Evolutionary conservation across 768 basidiomycete genomes (phyloP).

Genomic region (Tubosaeta sp.): DNA sequence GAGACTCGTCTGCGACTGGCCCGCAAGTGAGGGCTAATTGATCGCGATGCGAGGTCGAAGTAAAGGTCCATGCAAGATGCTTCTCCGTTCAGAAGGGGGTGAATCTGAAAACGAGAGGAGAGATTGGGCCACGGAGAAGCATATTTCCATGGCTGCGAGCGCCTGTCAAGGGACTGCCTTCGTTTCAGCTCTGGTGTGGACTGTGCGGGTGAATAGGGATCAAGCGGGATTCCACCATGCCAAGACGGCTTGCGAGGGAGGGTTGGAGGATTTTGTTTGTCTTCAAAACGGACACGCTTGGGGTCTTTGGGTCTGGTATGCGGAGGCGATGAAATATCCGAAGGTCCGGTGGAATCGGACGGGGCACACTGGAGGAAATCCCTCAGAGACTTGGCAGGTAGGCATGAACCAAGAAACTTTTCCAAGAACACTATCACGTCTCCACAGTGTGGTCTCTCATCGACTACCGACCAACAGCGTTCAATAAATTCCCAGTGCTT

Average conservation of each 20-base stretch:
- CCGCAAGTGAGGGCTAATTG: background rate
- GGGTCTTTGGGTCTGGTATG: background rate
- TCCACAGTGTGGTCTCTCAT: background rate
- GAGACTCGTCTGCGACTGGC: background rate
- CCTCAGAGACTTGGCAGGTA: background rate
- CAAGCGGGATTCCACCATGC: background rate
- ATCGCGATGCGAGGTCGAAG: background rate
- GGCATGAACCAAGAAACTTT: background rate
- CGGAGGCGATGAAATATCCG: background rate
- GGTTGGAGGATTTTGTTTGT: background rate
- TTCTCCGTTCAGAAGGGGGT: background rate
- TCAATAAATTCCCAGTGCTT: slow-evolving; percentile 5
- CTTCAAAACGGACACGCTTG: background rate
- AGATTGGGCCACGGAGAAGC: background rate
- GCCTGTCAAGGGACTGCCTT: background rate
- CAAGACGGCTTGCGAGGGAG: background rate
- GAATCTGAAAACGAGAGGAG: background rate
- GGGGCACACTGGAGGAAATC: background rate
- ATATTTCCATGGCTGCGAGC: background rate
- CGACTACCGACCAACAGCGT: slow-evolving; percentile 1
- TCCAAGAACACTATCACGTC: background rate
- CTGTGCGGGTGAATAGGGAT: background rate
- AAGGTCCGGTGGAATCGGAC: background rate
- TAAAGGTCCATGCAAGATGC: background rate
- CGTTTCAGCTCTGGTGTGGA: background rate